Percentiles rank a stretch among this genome's conserved stretches.
Evolutionary conservation across 768 basidiomycete species (phyloP).

Genomic region (Gloeostereum incarnatum): DNA sequence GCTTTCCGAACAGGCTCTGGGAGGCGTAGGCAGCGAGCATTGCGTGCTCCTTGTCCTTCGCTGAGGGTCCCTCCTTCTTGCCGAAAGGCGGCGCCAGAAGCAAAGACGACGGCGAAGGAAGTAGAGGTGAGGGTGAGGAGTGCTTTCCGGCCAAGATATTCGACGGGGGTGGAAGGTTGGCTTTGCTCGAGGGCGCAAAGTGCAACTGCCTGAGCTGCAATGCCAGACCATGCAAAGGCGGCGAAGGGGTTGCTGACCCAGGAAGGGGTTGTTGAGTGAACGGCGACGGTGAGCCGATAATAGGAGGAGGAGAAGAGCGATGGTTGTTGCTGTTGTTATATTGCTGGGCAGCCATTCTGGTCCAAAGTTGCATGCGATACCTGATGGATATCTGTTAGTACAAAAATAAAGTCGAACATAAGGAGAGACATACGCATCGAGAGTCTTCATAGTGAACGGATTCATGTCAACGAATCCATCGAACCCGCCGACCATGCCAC

Average conservation of each 20-base stretch:
- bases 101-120: constrained; percentile 33
- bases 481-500: constrained; percentile 32
- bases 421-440: constrained; percentile 57
- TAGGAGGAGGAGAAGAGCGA: background rate
- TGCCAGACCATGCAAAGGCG: constrained; percentile 2
- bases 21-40: constrained; percentile 68
- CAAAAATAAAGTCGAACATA: constrained; percentile 5
- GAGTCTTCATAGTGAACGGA: constrained; percentile 79
- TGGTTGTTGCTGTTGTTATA: background rate
- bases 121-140: constrained; percentile 22
- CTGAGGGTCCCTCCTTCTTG: constrained; percentile 10
- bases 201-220: constrained; percentile 20
- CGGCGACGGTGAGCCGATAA: constrained; percentile 3
- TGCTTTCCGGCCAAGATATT: constrained; percentile 34
- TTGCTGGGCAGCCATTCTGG: constrained; percentile 77
- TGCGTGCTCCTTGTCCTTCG: constrained; percentile 33
- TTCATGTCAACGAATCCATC: constrained; percentile 75
- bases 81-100: constrained; percentile 19
- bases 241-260: background rate
- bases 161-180: constrained; percentile 12
- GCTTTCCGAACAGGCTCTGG: constrained; percentile 63
- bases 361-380: constrained; percentile 90
- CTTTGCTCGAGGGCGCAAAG: constrained; percentile 17
- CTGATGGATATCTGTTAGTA: constrained; percentile 18
- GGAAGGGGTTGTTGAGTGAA: constrained; percentile 2